Evolutionary conservation across 2,329 filamentous ascomycete species (phyloP), one percentile per base, ranked within the genome.

Genomic region (Arthrobotrys pseudoclavata): DNA sequence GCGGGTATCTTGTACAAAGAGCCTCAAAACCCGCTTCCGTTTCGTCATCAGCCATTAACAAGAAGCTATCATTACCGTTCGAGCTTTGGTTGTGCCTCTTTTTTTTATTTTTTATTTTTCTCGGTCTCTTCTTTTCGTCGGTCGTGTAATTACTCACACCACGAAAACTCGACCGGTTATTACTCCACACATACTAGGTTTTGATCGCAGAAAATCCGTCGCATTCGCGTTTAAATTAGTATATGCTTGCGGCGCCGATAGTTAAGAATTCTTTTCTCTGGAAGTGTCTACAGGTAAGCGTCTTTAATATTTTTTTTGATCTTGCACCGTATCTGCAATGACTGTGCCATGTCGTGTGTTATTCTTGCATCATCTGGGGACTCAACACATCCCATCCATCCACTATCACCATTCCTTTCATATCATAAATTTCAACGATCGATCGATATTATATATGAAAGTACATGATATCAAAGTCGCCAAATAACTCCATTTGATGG

Each of bases 71-170:
- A 7, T 31, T 61, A 20, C 34, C 29, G 3, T n/a, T 60, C 37
- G 57, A 66, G 69, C 69, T 67, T 66, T 37, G 4, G 50, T 72
- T 72, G 70, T 62, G 70, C 70, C 62, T 67, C 70, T 60, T 66
- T 75, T 57, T 55, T 37, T 53, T 31, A n/a, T 64, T 22, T 66
- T 48, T 29, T 52, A 42, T 26, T 24, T 26, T 31, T 48, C 22
- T 72, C n/a, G 5, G 2, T 53, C 48, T 22, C 45, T 26, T 22
- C 48, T 68, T 18, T 45, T 15, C 42, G 34, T 18, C 42, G 10
- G 37, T 18, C 47, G 47, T 52, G 47, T 9, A 26, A 24, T 50
- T 13, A 53, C 48, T 29, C 9, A 20, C 50, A 18, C 50, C 40
- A 45, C 40, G 40, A 20, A 42, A 24, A 42, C 22, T 60, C 61